phyloP scores from a whole-genome alignment of 768 basidiomycete genomes.

The Pisolithus marmoratus region DNA sequence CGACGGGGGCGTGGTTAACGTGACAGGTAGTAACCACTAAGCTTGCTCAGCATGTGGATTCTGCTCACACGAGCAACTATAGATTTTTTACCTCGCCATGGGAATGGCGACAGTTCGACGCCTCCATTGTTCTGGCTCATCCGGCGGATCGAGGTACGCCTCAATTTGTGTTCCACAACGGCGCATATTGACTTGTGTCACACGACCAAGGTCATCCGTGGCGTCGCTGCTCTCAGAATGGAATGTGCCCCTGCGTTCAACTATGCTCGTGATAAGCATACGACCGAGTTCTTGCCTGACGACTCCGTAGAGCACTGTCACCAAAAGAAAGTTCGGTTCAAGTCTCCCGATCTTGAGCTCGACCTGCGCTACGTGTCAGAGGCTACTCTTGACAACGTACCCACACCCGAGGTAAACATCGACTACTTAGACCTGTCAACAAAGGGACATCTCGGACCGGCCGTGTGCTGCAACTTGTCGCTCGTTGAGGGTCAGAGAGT shows the following conservation, averaged over 20 bases:
- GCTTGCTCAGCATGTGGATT: neutral
- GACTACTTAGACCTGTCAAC: slow-evolving; percentile 56
- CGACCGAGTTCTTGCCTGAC: slow-evolving; percentile 50
- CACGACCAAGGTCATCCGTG: slow-evolving; percentile 64
- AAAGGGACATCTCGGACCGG: slow-evolving; percentile 72
- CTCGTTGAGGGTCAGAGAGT: slow-evolving; percentile 83
- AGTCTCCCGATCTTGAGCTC: slow-evolving; percentile 49
- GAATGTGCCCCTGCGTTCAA: slow-evolving; percentile 97
- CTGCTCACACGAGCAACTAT: neutral
- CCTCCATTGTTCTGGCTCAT: slow-evolving; percentile 82
- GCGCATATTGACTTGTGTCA: neutral
- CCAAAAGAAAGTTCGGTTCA: slow-evolving; percentile 59
- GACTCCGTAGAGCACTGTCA: slow-evolving; percentile 33
- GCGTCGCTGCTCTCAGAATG: slow-evolving; percentile 69
- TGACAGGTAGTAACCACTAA: slow-evolving; percentile 52
- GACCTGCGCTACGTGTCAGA: slow-evolving; percentile 77
- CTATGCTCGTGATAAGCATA: slow-evolving; percentile 78
- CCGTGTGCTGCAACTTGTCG: slow-evolving; percentile 50
- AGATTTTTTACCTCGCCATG: slow-evolving; percentile 79
- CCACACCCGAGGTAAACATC: slow-evolving; percentile 50
- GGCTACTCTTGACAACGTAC: slow-evolving; percentile 44
- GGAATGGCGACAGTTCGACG: slow-evolving; percentile 34
- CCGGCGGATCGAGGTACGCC: slow-evolving; percentile 64
- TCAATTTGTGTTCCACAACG: neutral
- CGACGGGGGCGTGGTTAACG: slow-evolving; percentile 77